Conservation (phyloP, 805 yeast genomes). For the Saccharomycopsis amapae region DNA sequence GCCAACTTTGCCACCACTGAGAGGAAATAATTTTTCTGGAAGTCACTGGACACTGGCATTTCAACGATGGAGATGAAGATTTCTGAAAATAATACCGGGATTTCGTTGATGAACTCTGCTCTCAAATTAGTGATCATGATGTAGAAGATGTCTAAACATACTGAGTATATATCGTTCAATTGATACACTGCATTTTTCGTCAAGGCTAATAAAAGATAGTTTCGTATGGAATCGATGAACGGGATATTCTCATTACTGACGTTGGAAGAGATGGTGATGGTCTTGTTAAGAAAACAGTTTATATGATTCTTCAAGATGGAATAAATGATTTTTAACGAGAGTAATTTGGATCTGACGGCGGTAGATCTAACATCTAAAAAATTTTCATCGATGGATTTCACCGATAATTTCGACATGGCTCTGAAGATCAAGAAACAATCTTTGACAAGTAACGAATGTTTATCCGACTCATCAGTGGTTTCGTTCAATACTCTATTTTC, state of each 20-base stretch:
- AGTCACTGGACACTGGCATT: constrained; percentile 83
- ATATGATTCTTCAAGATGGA: constrained; percentile 80
- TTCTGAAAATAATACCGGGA: constrained; percentile 88
- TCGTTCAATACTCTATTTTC: constrained; percentile 23
- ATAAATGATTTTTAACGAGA: constrained; percentile 83
- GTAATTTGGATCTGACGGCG: constrained; percentile 81
- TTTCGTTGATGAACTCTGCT: constrained; percentile 83
- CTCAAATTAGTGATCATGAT: constrained; percentile 74
- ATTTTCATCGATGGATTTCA: constrained; percentile 72
- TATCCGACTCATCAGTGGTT: constrained; percentile 33
- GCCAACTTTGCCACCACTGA: constrained; percentile 76
- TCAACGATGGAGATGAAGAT: constrained; percentile 92
- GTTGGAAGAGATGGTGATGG: constrained; percentile 44
- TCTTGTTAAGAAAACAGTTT: constrained; percentile 62
- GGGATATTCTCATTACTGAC: constrained; percentile 49
- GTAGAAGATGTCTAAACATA: constrained; percentile 92
- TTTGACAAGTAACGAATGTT: constrained; percentile 64
- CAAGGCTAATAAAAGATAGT: constrained; percentile 72
- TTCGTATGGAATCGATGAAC: constrained; percentile 74
- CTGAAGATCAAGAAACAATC: constrained; percentile 92
- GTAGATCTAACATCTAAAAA: constrained; percentile 83
- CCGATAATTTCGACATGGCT: constrained; percentile 89
- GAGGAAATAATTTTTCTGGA: constrained; percentile 84
- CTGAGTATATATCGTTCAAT: constrained; percentile 84
- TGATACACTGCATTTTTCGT: constrained; percentile 92